phyloP scores from a whole-genome alignment of 441 rosid genomes.

The Rhodomyrtus psidioides region DNA sequence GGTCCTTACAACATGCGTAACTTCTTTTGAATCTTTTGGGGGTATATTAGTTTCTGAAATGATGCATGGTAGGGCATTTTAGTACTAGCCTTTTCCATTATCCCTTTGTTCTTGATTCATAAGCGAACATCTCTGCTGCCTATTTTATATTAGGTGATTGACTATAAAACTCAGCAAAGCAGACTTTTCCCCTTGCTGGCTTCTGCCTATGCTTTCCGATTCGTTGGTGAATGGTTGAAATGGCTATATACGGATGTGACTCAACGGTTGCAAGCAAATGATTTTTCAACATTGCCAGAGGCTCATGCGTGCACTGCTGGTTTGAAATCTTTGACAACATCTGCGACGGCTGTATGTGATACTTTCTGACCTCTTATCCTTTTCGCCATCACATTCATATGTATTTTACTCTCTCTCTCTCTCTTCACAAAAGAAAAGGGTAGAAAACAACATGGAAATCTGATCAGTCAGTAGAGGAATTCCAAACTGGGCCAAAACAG shows the following conservation, averaged over 20 bases:
- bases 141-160: slow-evolving; percentile 61
- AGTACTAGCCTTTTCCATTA: not conserved
- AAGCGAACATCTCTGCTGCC: slow-evolving; percentile 1
- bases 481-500: not conserved
- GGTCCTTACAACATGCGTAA: not conserved
- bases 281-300: slow-evolving; percentile 92
- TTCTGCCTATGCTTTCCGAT: slow-evolving; percentile 95
- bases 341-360: slow-evolving; percentile 77
- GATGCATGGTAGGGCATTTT: not conserved
- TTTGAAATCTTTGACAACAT: slow-evolving; percentile 88
- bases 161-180: slow-evolving; percentile 92
- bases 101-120: not conserved
- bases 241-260: slow-evolving; percentile 91
- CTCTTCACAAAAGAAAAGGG: not conserved
- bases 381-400: not conserved
- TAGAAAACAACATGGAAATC: not conserved
- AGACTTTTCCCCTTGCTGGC: slow-evolving; percentile 97
- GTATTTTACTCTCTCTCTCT: not conserved
- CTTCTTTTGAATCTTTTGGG: not conserved
- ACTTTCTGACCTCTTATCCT: not conserved
- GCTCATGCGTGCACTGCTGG: slow-evolving; percentile 99
- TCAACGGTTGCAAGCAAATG: slow-evolving; percentile 69
- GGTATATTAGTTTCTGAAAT: not conserved
- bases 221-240: slow-evolving; percentile 94
- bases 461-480: not conserved